Base-by-base conservation (phyloP, 805 yeast genomes). In the Yamadazyma nakazawae region DNA sequence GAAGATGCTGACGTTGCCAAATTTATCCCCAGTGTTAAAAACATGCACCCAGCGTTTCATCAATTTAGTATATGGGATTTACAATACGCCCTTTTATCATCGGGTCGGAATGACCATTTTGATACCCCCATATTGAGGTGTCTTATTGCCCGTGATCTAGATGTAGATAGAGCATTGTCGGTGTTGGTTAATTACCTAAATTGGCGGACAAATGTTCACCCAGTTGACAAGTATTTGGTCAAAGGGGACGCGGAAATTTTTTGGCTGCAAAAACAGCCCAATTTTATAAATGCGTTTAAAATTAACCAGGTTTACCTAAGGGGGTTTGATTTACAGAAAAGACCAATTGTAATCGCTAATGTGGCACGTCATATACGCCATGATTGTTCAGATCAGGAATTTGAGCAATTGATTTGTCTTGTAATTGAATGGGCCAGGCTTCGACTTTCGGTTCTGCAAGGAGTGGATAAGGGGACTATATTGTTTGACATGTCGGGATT, bases 401-500 rank as follows among this genome's bases (percentile, higher is more conserved):
- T 90, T 55, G 85, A 88, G 59, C 68, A 80, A 42, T 89, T 79
- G 62, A 85, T 94, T 1, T 62, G 90, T 40, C 59, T 85, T 43
- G 67, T 81, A 42, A 88, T 92, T 52, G 99, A 92, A 65, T 79
- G 82, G 59, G 78, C 86, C 8, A 76, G 96, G 52, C 65, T 91
- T 51, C 75, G 82, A 49, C 68, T 90, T 52, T 52, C 59, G 17
- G 71, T 67, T 16, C 76, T 73, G 49, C 89, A 84, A 50, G 85
- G 87, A 2, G 74, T 78, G 19, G 96, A 87, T n/a, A 46, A 46
- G 25, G 51, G 53, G 30, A 80, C 89, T 3, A 79, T 91, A 39
- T 62, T 92, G 31, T 92, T 92, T 62, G 97, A 92, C 62, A 67
- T 92, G 58, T 72, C 84, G 9, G 95, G 83, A 2, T 91, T 92